These are phyloP conservation scores for Euclidium syriacum DNA, from an alignment of 345 rosid species.

Conservation along the genomic window DNA sequence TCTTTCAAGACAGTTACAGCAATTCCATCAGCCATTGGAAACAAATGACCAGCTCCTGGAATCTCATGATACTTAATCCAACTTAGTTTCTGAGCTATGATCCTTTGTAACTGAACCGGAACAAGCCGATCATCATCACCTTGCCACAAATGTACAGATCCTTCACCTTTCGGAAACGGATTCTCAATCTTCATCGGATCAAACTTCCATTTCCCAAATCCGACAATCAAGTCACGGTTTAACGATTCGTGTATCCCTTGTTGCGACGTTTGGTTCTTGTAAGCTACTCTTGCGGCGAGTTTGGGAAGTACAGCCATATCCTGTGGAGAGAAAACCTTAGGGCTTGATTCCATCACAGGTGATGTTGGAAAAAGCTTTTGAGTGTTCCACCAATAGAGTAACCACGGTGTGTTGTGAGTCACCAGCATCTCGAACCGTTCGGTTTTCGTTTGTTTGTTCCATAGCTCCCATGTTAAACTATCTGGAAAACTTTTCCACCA, in stretches of 20 bases:
- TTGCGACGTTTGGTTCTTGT: constrained; percentile 29
- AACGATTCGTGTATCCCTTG: constrained; percentile 60
- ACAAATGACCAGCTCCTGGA: constrained; percentile 51
- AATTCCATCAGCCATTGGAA: constrained; percentile 42
- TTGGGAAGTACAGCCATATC: constrained; percentile 32
- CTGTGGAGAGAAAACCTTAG: constrained; percentile 31
- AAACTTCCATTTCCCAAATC: constrained; percentile 54
- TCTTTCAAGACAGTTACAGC: constrained; percentile 36
- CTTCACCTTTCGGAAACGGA: constrained; percentile 45
- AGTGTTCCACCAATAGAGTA: constrained; percentile 60
- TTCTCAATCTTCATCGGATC: constrained; percentile 47
- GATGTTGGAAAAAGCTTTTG: constrained; percentile 44
- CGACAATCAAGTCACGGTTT: constrained; percentile 41
- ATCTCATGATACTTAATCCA: constrained; percentile 61
- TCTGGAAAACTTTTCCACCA: constrained; percentile 62
- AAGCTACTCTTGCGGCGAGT: constrained; percentile 39
- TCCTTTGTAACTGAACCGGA: constrained; percentile 47
- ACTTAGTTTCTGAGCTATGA: constrained; percentile 43
- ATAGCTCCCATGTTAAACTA: constrained; percentile 45
- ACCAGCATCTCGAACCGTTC: constrained; percentile 45
- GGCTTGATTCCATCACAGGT: constrained; percentile 23
- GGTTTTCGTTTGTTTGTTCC: constrained; percentile 33
- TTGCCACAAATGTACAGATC: constrained; percentile 58
- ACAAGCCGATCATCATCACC: constrained; percentile 53
- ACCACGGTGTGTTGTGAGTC: constrained; percentile 52